Base-by-base conservation (phyloP, 257 asterid species). In the Perilla frutescens region DNA sequence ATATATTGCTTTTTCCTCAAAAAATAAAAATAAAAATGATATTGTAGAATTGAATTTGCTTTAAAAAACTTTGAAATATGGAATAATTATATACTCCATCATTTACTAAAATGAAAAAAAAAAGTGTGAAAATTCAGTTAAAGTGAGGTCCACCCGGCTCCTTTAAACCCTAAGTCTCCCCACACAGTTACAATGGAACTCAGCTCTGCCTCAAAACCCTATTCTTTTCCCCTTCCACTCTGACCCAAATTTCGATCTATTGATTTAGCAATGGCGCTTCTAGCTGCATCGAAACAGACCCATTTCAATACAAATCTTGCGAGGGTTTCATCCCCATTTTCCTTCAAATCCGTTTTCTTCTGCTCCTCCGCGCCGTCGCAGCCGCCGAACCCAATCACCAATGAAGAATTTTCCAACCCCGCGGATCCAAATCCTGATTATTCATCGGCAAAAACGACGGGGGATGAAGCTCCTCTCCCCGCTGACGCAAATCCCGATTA, bases 331-430 rank as follows among this genome's bases (percentile, higher is more conserved):
- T 74, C 87, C 14, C 82, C 87, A 15, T 71, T 74, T 74, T 71
- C 84, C 63, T 59, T 85, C 75, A 82, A 83, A 80, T 73, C 87
- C 72, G 70, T 53, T 32, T 70, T 48, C 64, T 80, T 82, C 84
- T 87, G 86, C 87, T 70, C 85, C 68, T 62, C 85, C 55, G 73
- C 77, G 47, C 45, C 81, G 3, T 29, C 73, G 47, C 65, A 77
- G 61, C 60, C 81, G 63, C 57, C 68, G 20, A 71, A 54, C 11
- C 58, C 76, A 37, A 14, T 13, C 43, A 4, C 77, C 12, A 80
- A 70, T 62, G 83, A 70, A 37, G 76, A 76, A 10, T 39, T 49
- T 53, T 32, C 76, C 76, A 14, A 32, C 26, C 5, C 75, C 12
- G 74, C 72, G 8, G 63, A 9, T 61, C 77, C 64, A 59, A 39